Base-by-base conservation (phyloP, 257 asterid species). In the Solanum paucissectum region DNA sequence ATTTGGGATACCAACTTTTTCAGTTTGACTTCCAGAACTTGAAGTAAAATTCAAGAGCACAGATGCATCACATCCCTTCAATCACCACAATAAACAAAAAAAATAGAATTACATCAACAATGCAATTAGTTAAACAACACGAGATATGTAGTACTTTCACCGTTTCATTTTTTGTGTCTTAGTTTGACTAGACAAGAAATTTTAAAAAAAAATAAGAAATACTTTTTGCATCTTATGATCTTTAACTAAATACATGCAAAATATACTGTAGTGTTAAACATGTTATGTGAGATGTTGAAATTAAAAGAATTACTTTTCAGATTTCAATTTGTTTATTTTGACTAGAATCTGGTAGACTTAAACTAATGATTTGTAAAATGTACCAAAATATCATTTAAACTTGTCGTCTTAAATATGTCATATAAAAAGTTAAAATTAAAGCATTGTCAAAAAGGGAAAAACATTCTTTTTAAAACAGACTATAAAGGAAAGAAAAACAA, bases 21-120 rank as follows among this genome's bases (percentile, higher is more conserved):
- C 92, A 3, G 87, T 87, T 13, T 77, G 85, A 34, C 32, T 86
- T 46, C 91, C 88, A 44, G 74, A 25, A 37, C 62, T 66, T 66
- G 81, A 85, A 7, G 85, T 46, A 34, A 46, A 44, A 36, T 89
- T 83, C 68, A 87, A 77, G 20, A 90, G 73, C 83, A 90, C 79
- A 20, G 91, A 91, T 29, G 92, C 92, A 83, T 90, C 92, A 37
- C 91, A 90, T 4, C 91, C 91, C 92, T 86, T 5, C 5, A 55
- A 38, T 18, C 10, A 10, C 11, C 37, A 6, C 68, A 10, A 10
- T 44, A 40, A 32, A 18, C 23, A 21, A 58, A 23, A 38, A 10
- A 8, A 12, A 32, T 29, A 42, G 72, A n/a, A 32, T 10, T 10
- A 42, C n/a, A 27, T 21, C 33, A n/a, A n/a, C 7, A 38, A 40